Conservation (phyloP, 345 rosid genomes). For the Lumnitzera littorea region DNA sequence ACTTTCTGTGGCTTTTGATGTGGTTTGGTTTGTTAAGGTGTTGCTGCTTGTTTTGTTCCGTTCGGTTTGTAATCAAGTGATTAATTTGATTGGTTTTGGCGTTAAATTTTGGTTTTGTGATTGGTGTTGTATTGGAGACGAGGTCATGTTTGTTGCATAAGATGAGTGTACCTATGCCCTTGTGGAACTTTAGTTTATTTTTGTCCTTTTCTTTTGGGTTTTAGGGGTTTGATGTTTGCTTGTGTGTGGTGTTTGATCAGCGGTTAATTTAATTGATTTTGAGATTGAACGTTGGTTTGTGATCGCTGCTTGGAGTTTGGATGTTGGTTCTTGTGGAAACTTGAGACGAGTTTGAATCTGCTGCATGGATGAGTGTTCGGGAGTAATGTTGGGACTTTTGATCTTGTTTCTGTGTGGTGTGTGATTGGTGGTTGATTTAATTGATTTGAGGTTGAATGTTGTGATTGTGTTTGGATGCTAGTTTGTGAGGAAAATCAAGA, state of each 20-base stretch:
- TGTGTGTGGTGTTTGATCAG: background rate
- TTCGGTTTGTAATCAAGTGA: background rate
- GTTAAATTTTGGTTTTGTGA: background rate
- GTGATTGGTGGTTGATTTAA: too few relatives aligned
- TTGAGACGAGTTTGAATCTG: too few relatives aligned
- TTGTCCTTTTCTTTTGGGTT: background rate
- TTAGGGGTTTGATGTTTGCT: background rate
- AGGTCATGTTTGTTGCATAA: too few relatives aligned
- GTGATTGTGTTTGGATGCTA: too few relatives aligned
- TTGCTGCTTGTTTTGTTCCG: background rate
- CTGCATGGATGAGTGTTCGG: too few relatives aligned
- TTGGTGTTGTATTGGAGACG: background rate
- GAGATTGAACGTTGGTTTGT: background rate
- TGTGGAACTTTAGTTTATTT: constrained; percentile 60
- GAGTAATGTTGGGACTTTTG: too few relatives aligned
- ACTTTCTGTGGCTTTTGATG: background rate
- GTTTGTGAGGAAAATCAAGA: too few relatives aligned
- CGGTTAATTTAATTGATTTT: background rate
- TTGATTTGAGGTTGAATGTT: too few relatives aligned
- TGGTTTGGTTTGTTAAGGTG: background rate
- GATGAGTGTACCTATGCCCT: constrained; percentile 20
- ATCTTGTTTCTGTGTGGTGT: too few relatives aligned
- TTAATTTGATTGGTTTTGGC: background rate
- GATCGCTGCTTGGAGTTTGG: background rate
- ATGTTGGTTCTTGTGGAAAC: too few relatives aligned